Percentiles rank a stretch among this genome's conserved stretches.
These are phyloP conservation scores for Sphaerulina populicola DNA, from an alignment of 2,329 filamentous ascomycete species.

Conservation along the genomic window DNA sequence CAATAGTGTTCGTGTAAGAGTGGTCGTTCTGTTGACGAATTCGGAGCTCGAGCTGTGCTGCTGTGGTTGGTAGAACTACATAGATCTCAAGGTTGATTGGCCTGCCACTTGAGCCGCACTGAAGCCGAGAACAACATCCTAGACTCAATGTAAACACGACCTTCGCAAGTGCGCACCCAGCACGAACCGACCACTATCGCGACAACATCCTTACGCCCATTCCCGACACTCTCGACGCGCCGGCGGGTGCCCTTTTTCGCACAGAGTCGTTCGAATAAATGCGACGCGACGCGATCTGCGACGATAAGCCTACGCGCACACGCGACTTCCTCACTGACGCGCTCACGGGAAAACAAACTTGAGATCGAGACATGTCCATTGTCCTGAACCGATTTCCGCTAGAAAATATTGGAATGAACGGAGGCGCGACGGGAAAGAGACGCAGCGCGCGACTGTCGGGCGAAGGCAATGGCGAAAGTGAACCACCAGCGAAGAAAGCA, in stretches of 20 bases:
- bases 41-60: neutral
- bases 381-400: conserved; percentile 37
- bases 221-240: conserved; percentile 1
- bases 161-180: neutral
- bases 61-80: no score
- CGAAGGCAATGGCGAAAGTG: conserved; percentile 39
- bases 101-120: neutral
- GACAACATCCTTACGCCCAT: conserved; percentile 7
- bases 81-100: no score
- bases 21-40: neutral
- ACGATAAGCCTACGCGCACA: conserved; percentile 13
- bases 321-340: conserved; percentile 8
- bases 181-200: conserved; percentile 2
- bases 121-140: neutral
- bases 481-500: conserved; percentile 38
- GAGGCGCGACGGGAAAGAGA: conserved; percentile 41
- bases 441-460: conserved; percentile 39
- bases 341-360: neutral
- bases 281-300: conserved; percentile 9
- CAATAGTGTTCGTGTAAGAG: no score
- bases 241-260: neutral
- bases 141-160: conserved; percentile 11
- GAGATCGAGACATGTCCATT: conserved; percentile 30
- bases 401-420: conserved; percentile 42
- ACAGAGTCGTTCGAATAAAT: conserved; percentile 1